Evolutionary conservation across 441 rosid species (phyloP), one percentile per base, ranked within the genome.

Genomic region (Aleurites moluccanus): DNA sequence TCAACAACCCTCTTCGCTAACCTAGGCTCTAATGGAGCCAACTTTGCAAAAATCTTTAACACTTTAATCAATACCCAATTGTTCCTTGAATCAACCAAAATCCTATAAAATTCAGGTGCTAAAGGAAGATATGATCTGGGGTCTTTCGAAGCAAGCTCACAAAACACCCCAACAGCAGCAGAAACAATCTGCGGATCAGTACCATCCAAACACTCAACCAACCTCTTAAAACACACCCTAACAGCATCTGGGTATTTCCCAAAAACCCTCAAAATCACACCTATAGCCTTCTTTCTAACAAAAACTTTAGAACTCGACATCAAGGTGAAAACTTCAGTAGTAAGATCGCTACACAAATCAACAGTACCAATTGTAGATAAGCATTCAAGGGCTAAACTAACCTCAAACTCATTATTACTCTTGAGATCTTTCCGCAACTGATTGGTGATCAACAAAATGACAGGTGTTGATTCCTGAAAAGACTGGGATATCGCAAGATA

Each of bases 21-120:
- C 84, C 99, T 87, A 8, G 94, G 92, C 85, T 95, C 99, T 42
- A 93, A 68, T 10, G 82, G 83, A 57, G 92, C 95, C 90, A 93
- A 74, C 83, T 87, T 90, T 1, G 93, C 76, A 75, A 95, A 91
- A 69, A 95, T 87, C 83, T 95, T 95, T 83, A 93, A 83, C 77
- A 90, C 90, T 84, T 95, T 95, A 63, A 95, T 95, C 74, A 91
- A 52, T 69, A 93, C 88, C 99, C 98, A 93, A 79, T 95, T 93
- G 77, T 88, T 93, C 91, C 83, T 91, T 2, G 99, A 93, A 82
- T 91, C 92, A 6, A 91, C 92, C 74, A 95, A 78, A 75, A 93
- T 79, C 83, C 79, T 93, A 82, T 88, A 93, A 79, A 95, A 93
- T 69, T 89, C 97, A 0, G 98, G 99, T 40, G 99, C 98, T 70